Percentiles rank a stretch among this genome's conserved stretches.
Evolutionary conservation across 2,329 filamentous ascomycete genomes (phyloP).

Genomic region (Anthostomella pinea): DNA sequence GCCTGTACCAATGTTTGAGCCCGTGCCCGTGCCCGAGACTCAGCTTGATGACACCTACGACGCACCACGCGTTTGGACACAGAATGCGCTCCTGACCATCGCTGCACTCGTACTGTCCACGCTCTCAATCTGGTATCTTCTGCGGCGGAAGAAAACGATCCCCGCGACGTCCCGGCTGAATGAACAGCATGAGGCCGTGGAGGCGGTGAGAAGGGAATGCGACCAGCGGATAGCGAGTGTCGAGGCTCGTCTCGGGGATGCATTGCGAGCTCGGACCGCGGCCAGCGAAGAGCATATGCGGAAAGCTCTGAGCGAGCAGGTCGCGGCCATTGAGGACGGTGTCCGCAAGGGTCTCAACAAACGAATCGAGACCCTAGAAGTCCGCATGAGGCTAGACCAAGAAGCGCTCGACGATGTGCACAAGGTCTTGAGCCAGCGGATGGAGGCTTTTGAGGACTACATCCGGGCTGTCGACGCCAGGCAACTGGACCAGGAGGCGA

Average conservation of each 20-base stretch:
- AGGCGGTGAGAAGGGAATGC: slow-evolving; percentile 12
- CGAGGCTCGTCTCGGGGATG: slow-evolving; percentile 15
- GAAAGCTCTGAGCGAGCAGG: slow-evolving; percentile 13
- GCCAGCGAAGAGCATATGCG: slow-evolving; percentile 19
- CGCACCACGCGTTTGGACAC: no score
- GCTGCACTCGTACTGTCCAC: no score
- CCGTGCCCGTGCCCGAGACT: slow-evolving; percentile 1
- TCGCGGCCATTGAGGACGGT: slow-evolving; percentile 18
- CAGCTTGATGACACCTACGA: no score
- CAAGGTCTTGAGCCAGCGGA: slow-evolving; percentile 19
- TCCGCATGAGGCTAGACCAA: slow-evolving; percentile 25
- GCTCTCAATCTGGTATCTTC: slow-evolving; percentile 12
- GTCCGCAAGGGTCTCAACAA: slow-evolving; percentile 22
- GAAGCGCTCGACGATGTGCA: slow-evolving; percentile 23
- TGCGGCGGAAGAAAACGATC: slow-evolving; percentile 9
- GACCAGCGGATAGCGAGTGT: slow-evolving; percentile 16
- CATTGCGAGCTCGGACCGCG: slow-evolving; percentile 12
- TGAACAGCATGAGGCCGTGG: slow-evolving; percentile 11
- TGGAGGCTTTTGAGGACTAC: slow-evolving; percentile 24
- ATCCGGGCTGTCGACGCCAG: slow-evolving; percentile 24
- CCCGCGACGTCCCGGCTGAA: slow-evolving; percentile 1
- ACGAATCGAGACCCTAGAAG: slow-evolving; percentile 22
- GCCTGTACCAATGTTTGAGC: not conserved
- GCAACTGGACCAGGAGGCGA: slow-evolving; percentile 28
- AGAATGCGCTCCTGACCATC: no score